These are phyloP conservation scores for Alternaria metachromatica DNA, from an alignment of 2,329 filamentous ascomycete species.

Conservation along the genomic window DNA sequence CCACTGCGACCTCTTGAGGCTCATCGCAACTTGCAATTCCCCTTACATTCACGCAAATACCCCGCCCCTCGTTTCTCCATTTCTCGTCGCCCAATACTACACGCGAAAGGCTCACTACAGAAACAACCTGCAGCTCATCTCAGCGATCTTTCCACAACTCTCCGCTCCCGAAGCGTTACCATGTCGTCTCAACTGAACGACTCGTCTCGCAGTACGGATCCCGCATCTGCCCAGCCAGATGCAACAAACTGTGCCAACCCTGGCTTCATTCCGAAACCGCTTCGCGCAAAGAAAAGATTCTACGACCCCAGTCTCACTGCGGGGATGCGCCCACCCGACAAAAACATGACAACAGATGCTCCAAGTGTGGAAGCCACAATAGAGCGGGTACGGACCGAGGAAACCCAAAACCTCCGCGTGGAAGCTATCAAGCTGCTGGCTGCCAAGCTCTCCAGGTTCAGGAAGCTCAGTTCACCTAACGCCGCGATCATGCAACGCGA, in stretches of 20 bases:
- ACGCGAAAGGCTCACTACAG: not conserved
- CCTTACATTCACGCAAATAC: not conserved
- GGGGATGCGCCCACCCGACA: not conserved
- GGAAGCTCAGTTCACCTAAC: not conserved
- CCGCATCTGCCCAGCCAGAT: not conserved
- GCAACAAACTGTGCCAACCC: not conserved
- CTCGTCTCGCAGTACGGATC: not conserved
- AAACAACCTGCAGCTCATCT: not conserved
- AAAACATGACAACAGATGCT: not conserved
- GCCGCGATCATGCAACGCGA: not conserved
- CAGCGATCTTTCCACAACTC: not conserved
- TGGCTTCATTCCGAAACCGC: not conserved
- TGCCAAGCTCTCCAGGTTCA: not conserved
- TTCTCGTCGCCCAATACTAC: not conserved
- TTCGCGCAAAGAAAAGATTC: not conserved
- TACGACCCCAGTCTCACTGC: not conserved
- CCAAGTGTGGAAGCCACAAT: not conserved
- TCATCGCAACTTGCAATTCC: not conserved
- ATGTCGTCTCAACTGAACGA: not conserved
- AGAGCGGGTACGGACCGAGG: not conserved
- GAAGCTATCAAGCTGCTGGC: not conserved
- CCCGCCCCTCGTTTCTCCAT: not conserved
- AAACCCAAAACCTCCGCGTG: not conserved
- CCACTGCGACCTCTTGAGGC: not conserved
- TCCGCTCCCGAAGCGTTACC: not conserved